A percentile compares a stretch with the other conserved stretches of the same genome.
phyloP scores from a whole-genome alignment of 176 grass and related monocot species.

The Oryza glumipatula region DNA sequence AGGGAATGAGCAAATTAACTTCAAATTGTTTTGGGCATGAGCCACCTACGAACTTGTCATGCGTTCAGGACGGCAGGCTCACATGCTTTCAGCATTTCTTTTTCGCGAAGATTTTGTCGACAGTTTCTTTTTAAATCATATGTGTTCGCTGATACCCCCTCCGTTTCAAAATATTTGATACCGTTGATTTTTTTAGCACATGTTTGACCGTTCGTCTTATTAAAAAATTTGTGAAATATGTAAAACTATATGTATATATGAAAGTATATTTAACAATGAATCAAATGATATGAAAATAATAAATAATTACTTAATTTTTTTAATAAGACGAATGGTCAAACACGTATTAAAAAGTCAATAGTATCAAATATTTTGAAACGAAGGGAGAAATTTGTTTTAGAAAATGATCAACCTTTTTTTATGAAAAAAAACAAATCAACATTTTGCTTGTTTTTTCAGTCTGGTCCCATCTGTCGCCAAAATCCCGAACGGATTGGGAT shows the following conservation, averaged over 20 bases:
- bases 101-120: not conserved
- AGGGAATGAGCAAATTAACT: not conserved
- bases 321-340: no score
- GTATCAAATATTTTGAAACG: no score
- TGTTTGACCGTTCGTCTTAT: no score
- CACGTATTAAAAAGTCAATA: no score
- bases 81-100: not conserved
- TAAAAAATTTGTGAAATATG: no score
- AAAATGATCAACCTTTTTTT: not conserved
- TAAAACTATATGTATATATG: no score
- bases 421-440: not conserved
- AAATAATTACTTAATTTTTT: no score
- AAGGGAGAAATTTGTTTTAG: not conserved
- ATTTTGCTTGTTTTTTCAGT: not conserved
- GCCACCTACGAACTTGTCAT: not conserved
- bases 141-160: not conserved
- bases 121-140: not conserved
- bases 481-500: not conserved
- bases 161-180: no score
- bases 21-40: not conserved
- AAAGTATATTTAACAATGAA: no score
- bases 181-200: no score
- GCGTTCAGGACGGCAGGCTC: not conserved
- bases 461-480: not conserved
- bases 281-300: no score